These are phyloP conservation scores for Penicillium malachiteum DNA, from an alignment of 495 filamentous ascomycete species.

Conservation along the genomic window DNA sequence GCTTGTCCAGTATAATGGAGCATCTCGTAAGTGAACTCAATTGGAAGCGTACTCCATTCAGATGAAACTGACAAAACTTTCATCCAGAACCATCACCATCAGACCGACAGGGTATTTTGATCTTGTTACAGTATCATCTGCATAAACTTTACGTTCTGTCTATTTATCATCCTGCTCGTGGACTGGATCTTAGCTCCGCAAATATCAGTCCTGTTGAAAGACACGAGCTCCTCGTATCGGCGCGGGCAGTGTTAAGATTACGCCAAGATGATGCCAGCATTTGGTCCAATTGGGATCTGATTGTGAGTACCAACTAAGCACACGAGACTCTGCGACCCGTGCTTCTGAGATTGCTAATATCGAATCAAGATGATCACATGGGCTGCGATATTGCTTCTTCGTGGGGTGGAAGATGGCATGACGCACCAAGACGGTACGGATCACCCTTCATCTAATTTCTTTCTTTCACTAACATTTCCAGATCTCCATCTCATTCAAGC, in stretches of 20 bases:
- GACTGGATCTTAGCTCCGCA: slow-evolving; percentile 40
- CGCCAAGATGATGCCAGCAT: slow-evolving; percentile 40
- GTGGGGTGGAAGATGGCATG: slow-evolving; percentile 41
- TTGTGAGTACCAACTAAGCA: slow-evolving; percentile 23
- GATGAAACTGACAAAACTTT: no score
- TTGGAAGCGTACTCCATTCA: not conserved
- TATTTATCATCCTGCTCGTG: slow-evolving; percentile 46
- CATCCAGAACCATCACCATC: slow-evolving; percentile 31
- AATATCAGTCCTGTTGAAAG: slow-evolving; percentile 35
- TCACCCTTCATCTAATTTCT: not conserved
- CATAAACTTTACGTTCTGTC: slow-evolving; percentile 45
- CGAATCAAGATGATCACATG: slow-evolving; percentile 38
- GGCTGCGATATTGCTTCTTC: slow-evolving; percentile 39
- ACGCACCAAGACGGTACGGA: slow-evolving; percentile 36
- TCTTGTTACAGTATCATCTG: slow-evolving; percentile 41
- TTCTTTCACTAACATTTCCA: slow-evolving; percentile 6
- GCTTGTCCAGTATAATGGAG: slow-evolving; percentile 38
- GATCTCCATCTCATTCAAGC: slow-evolving; percentile 37
- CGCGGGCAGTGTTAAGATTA: slow-evolving; percentile 34
- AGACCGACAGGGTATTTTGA: slow-evolving; percentile 36
- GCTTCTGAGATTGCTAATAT: not conserved
- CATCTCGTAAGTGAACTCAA: slow-evolving; percentile 22
- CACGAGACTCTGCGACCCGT: no score
- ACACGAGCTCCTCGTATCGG: slow-evolving; percentile 39
- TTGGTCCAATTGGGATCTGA: slow-evolving; percentile 45